Evolutionary conservation across 179 eudicot genomes (phyloP), one percentile per base, ranked within the genome.

Genomic region (Silene coronaria): DNA sequence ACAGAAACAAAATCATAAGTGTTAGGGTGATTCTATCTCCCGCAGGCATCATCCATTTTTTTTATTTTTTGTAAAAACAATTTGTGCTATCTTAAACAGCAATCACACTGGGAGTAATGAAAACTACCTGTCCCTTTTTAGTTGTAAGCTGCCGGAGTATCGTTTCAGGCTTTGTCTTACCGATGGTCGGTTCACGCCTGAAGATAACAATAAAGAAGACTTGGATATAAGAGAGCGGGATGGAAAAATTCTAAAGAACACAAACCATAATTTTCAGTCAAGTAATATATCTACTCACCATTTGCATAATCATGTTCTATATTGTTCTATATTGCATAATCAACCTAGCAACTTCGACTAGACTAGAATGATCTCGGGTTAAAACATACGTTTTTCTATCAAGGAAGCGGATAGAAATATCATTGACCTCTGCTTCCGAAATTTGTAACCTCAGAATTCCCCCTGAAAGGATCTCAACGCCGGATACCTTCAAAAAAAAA

Each of bases 81-180:
- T 42, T 34, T 27, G 34, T 48, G 9, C 4, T 65, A 30, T 58
- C 74, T 48, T 34, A 19, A 62, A 71, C 59, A 65, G 26, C 45
- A 61, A 65, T 28, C 26, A 71, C 59, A 48, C 32, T 19, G 32
- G 32, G 61, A 42, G 75, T 71, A 36, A 34, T 4, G 58, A 65
- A 53, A 21, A 17, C 60, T 82, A 96, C 99, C 98, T 96, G 97
- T 57, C 99, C 97, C 80, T 91, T 96, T 83, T 91, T 96, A 42
- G 99, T 96, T 42, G 97, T 93, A 71, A 96, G 97, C 78, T 95
- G 99, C 60, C 97, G 85, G 68, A 95, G 92, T 84, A 95, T 95
- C 55, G 97, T 95, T 78, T 93, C 96, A n/a, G 99, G 97, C 87
- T 87, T 91, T 77, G 97, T 96, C 87, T 96, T 96, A 75, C 99